These are phyloP conservation scores for Syzygium oleosum DNA, from an alignment of 345 rosid genomes.

Conservation along the genomic window DNA sequence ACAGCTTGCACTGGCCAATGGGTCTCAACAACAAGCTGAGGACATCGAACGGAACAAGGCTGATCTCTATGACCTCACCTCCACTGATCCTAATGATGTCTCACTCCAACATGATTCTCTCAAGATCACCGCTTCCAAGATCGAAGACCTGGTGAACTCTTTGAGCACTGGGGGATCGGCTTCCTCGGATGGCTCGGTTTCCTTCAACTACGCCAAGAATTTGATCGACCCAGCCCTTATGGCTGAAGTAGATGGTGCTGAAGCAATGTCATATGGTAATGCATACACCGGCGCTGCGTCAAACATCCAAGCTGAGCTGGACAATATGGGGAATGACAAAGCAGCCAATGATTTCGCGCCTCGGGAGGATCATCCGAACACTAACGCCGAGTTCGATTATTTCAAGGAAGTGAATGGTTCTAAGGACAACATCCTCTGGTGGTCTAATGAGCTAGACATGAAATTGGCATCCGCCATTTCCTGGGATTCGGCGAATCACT, in stretches of 20 bases:
- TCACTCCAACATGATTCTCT: constrained; percentile 1
- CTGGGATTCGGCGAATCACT: constrained; percentile 51
- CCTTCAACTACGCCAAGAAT: background rate
- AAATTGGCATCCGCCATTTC: constrained; percentile 50
- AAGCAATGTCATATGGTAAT: background rate
- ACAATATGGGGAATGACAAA: constrained; percentile 18
- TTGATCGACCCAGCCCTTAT: background rate
- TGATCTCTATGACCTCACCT: background rate
- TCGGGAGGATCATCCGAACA: constrained; percentile 16
- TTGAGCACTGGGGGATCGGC: background rate
- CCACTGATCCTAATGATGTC: background rate
- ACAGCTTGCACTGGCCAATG: background rate
- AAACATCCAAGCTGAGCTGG: background rate
- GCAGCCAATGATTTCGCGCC: constrained; percentile 10
- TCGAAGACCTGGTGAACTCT: background rate
- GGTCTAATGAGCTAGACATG: constrained; percentile 57
- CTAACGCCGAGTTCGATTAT: constrained; percentile 38
- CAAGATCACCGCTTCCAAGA: background rate
- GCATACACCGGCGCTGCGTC: background rate
- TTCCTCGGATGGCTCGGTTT: background rate
- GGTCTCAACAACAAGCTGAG: background rate
- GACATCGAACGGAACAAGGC: background rate
- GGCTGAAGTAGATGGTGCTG: background rate
- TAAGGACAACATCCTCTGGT: constrained; percentile 44
- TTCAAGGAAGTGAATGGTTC: constrained; percentile 38